Evolutionary conservation across 805 yeast species (phyloP), one percentile per base, ranked within the genome.

Genomic region (Yamadazyma insecticola): DNA sequence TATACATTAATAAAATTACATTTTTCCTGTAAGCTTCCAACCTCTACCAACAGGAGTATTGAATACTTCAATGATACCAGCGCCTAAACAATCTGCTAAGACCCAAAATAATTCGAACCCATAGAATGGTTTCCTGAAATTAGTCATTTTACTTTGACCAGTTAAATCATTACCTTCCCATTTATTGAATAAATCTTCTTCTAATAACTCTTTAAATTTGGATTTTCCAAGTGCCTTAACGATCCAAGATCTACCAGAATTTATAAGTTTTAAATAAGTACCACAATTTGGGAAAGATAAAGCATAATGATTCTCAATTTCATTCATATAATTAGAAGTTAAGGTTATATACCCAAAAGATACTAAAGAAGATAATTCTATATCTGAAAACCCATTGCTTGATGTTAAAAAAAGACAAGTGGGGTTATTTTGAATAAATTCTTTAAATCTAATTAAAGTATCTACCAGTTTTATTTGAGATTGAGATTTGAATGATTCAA

Each of bases 21-120:
- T 52, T 36, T 70, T 70, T 2, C 78, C 76, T 6, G 79, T 65
- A 28, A 73, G 53, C 45, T 67, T 63, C 81, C 81, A 73, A 2
- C 81, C 78, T 28, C 76, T 50, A 1, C 78, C 78, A 2, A 68
- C 72, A 2, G 74, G 73, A 0, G 81, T 71, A 27, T 63, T 62
- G 43, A 72, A 72, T 6, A 69, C 71, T 41, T 75, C 81, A 3
- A 70, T 48, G 1, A 62, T 44, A 0, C 81, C 82, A 15, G 65
- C 52, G 0, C 81, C 82, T 30, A 66, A 53, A 30, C 74, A 60
- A 32, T 67, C 69, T 12, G 77, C 73, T 10, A 76, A 41, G 2
- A 65, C 47, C 77, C 79, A 76, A 19, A 58, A 43, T 24, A 74
- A 44, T 36, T 67, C 70, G 24, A 69, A 48, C 1, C 80, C 81